Evolutionary conservation across 1,139 yeast genomes (phyloP).

Genomic region (Hansenula lynferdii): DNA sequence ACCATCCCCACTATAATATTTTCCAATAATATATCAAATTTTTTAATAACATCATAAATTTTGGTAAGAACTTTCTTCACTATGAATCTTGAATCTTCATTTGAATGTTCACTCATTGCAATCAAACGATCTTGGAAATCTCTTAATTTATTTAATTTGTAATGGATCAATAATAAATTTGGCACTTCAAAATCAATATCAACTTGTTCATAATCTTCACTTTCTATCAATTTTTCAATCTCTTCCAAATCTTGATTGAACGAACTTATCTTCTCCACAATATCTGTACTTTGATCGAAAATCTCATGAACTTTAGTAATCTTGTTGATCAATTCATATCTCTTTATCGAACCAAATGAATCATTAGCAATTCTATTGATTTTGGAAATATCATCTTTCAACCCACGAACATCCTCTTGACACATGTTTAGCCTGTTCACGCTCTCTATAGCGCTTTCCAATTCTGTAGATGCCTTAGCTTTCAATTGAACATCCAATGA

Average conservation of each 20-base stretch:
- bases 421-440: conserved; percentile 25
- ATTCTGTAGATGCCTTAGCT: conserved; percentile 57
- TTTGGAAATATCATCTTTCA: conserved; percentile 22
- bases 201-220: conserved; percentile 45
- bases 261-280: conserved; percentile 58
- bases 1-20: conserved; percentile 59
- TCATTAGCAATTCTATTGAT: conserved; percentile 54
- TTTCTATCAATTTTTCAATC: conserved; percentile 49
- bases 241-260: conserved; percentile 47
- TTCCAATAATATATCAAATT: conserved; percentile 65
- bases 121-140: conserved; percentile 76
- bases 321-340: conserved; percentile 53
- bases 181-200: conserved; percentile 55
- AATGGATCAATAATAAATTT: conserved; percentile 64
- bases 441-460: conserved; percentile 40
- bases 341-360: conserved; percentile 46
- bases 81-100: conserved; percentile 69
- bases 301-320: conserved; percentile 69
- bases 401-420: conserved; percentile 29
- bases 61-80: conserved; percentile 54
- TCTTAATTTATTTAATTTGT: conserved; percentile 60
- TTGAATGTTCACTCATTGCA: conserved; percentile 45
- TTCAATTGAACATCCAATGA: conserved; percentile 68
- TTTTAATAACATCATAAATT: conserved; percentile 37
- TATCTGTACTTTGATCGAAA: conserved; percentile 61